Evolutionary conservation across 2,329 filamentous ascomycete genomes (phyloP).

Genomic region (Fusarium penzigii): DNA sequence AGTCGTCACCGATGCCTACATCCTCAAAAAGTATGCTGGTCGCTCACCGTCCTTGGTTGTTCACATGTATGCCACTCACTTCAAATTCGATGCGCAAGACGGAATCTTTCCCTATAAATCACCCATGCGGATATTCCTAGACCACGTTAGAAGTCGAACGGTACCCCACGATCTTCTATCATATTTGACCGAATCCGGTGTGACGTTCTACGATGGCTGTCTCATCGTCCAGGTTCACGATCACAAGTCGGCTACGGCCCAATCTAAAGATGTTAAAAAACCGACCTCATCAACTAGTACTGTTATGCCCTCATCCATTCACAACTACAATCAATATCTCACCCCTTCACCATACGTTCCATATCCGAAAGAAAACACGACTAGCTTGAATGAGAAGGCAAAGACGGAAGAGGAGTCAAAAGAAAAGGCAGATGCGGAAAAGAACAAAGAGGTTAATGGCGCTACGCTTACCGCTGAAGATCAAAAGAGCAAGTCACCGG

Average conservation of each 20-base stretch:
- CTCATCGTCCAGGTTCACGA: conserved; percentile 94
- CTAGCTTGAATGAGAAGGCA: conserved; percentile 24
- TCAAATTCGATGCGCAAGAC: conserved; percentile 91
- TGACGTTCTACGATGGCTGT: conserved; percentile 90
- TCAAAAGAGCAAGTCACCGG: conserved; percentile 31
- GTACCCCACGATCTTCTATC: conserved; percentile 88
- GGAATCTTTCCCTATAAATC: conserved; percentile 91
- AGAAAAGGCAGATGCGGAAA: conserved; percentile 32
- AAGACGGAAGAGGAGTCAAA: conserved; percentile 42
- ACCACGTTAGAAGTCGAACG: conserved; percentile 74
- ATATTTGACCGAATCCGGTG: conserved; percentile 69
- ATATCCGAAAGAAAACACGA: conserved; percentile 63
- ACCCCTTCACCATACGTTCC: conserved; percentile 86
- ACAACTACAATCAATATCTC: conserved; percentile 87
- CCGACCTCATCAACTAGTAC: conserved; percentile 57
- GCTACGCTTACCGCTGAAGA: conserved; percentile 52
- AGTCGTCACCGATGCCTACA: conserved; percentile 76
- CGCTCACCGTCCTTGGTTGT: conserved; percentile 80
- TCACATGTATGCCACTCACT: conserved; percentile 82
- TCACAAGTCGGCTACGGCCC: conserved; percentile 65
- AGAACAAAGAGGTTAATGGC: conserved; percentile 61
- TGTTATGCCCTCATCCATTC: conserved; percentile 75
- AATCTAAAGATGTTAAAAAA: conserved; percentile 60
- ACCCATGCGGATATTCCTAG: conserved; percentile 79
- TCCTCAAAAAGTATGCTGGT: conserved; percentile 79